Evolutionary conservation across 1,284 basidiomycete species (phyloP), one percentile per base, ranked within the genome.

Genomic region (Coniophora puteana): DNA sequence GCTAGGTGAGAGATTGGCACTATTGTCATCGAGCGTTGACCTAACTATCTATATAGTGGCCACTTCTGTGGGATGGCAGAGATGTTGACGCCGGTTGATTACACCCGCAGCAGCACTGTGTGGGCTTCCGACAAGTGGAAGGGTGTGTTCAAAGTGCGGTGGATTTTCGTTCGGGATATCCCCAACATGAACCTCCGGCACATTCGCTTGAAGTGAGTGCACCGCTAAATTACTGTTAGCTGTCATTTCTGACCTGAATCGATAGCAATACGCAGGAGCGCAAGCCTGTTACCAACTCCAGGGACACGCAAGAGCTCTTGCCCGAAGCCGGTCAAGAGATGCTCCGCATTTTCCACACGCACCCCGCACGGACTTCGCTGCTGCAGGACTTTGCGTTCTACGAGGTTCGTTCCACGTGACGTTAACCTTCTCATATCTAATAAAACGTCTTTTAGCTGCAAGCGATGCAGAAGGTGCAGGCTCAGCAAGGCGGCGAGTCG

Each of bases 111-210:
- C 61, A 90, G 86, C 47, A 95, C 86, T 3, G 93, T 97, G 8
- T 97, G 93, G 93, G 92, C 93, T 0, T 93, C 93, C 27, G 92
- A 96, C 67, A 97, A 97, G 62, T 97, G 93, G 93, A 96, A 97
- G 66, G 93, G 93, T 17, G 90, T 94, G 39, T 94, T 95, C 72
- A 92, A 91, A 66, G 89, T 95, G 40, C 78, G 84, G 45, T 97
- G 94, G 93, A 85, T 95, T 52, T 96, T 92, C 58, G 92, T 97
- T 40, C 83, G 92, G 44, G 93, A 95, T 57, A 91, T 96, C 37
- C 93, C 93, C 13, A 93, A 94, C 51, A 76, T 86, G 54, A 85
- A 81, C 44, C 65, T 93, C 38, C 76, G 89, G 38, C 89, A 92
- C 61, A 92, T 92, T 54, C 80, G 86, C 49, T 66, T 94, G 40